Evolutionary conservation across 805 yeast species (phyloP), one percentile per base, ranked within the genome.

Genomic region (Clavispora fructus): DNA sequence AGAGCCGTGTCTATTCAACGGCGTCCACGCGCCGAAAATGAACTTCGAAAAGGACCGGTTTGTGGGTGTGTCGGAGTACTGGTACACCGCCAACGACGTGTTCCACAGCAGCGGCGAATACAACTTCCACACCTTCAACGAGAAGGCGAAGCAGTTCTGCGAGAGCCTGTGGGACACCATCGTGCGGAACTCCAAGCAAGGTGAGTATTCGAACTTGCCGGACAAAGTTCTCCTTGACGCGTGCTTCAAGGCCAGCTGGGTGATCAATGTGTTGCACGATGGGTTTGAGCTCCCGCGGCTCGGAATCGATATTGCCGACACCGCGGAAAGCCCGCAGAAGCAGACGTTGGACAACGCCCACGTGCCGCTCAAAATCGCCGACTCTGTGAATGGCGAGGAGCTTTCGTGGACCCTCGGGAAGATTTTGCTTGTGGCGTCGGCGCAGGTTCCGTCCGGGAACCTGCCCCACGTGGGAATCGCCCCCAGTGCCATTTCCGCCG

Each of bases 191-290:
- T 77, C 81, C 33, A 72, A 74, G 40, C 62, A 76, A 1, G 88
- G 90, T 5, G 67, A 68, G 33, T 87, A 85, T 59, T 76, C 82
- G 14, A 71, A 74, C 30, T 69, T 87, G 23, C 79, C 83, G 0
- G 65, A 69, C 11, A 59, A 52, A 33, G 74, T 78, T 47, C 68
- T 94, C 31, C 73, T 70, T 45, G 84, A 82, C 50, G 87, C 96
- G 2, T 94, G 99, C 62, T 94, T 94, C 71, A 94, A 94, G 59
- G 95, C 97, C 6, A 82, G 87, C 47, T 94, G 99, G 98, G 90
- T 94, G 2, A 73, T 90, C 33, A 90, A 86, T 58, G 78, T 94
- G 29, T 67, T 94, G 26, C 97, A 89, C 61, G 96, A 91, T 54
- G 99, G 99, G 0, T 92, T 92, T 61, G 87, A 83, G 23, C 73